Evolutionary conservation across 345 rosid genomes (phyloP).

Genomic region (Tarenaya hassleriana): DNA sequence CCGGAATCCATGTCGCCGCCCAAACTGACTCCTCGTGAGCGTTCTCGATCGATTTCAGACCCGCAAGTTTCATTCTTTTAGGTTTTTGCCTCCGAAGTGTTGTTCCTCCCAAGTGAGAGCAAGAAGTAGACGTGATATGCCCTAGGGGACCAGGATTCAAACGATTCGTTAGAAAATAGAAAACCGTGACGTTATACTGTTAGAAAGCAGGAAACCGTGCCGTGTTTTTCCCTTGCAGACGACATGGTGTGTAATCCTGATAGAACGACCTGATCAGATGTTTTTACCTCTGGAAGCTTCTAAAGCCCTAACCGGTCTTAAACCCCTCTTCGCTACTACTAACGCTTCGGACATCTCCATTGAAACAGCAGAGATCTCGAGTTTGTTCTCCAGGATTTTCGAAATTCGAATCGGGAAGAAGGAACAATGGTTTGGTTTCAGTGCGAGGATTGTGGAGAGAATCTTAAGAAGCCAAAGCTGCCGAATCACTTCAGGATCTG

Average conservation of each 20-base stretch:
- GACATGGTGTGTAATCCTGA: background rate
- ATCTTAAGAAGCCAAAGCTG: conserved; percentile 96
- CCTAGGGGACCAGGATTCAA: conserved; percentile 7
- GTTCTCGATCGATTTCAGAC: conserved; percentile 65
- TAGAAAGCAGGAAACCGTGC: conserved; percentile 10
- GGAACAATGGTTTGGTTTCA: conserved; percentile 90
- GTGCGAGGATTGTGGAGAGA: conserved; percentile 94
- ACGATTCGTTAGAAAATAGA: conserved; percentile 3
- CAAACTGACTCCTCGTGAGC: conserved; percentile 93
- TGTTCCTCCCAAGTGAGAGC: conserved; percentile 13
- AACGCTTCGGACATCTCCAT: background rate
- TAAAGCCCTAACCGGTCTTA: no score
- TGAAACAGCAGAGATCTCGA: background rate
- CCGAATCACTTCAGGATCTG: conserved; percentile 73
- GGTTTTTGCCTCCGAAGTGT: conserved; percentile 9
- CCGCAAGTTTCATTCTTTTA: conserved; percentile 72
- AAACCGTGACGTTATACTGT: conserved; percentile 12
- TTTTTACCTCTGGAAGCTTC: background rate
- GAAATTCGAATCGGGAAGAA: background rate
- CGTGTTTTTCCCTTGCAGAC: conserved; percentile 3
- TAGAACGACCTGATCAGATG: background rate
- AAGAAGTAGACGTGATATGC: background rate
- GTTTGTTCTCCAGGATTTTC: background rate
- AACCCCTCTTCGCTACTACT: background rate
- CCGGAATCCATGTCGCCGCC: conserved; percentile 90